Evolutionary conservation across 2,329 filamentous ascomycete genomes (phyloP), one percentile per base, ranked within the genome.

Genomic region (Epichloe hybrida): DNA sequence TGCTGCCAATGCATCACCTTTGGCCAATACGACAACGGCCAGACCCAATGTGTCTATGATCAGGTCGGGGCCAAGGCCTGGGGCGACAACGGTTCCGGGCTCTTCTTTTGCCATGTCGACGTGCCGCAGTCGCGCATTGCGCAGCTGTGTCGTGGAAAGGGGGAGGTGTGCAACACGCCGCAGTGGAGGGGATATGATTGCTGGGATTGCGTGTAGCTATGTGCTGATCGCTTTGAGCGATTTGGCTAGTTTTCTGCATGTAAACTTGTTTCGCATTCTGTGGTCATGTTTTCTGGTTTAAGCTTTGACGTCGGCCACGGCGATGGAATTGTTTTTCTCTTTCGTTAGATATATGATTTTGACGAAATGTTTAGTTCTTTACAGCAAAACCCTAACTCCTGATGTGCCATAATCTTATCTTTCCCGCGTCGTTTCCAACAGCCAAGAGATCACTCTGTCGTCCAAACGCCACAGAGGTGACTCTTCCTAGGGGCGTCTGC

Each of bases 381-480:
- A 31, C 31, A 11, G 31, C 31, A 20, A 31, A 31, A 35, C 46
- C 46, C 49, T 77, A 88, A 56, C 71, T 77, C 62, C 83, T 73
- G 57, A 95, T 88, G 71, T 96, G 89, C 89, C 91, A 98, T 64
- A 96, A 66, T 55, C 87, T 78, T 55, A 97, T 86, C 70, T 88
- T 90, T 12, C 93, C 93, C 53, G 77, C 74, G 64, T 97, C 91
- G 62, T 95, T 97, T 17, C 83, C 91, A 49, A 97, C 86, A 11
- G 88, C 88, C 56, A 98, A 65, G 60, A 90, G 66, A 59, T 85
- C 77, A 54, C 81, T 85, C 54, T 75, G 73, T 5, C 71, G 73
- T 20, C 77, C 77, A 63, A 88, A 85, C 3, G 86, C 83, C 53
- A 89, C 79, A 1, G 81, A 75, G 2, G 87, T 86, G 57, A 97